A percentile compares a stretch with the other conserved stretches of the same genome.
Conservation (phyloP, 2,329 filamentous ascomycete genomes). For the Talaromyces funiculosus region DNA sequence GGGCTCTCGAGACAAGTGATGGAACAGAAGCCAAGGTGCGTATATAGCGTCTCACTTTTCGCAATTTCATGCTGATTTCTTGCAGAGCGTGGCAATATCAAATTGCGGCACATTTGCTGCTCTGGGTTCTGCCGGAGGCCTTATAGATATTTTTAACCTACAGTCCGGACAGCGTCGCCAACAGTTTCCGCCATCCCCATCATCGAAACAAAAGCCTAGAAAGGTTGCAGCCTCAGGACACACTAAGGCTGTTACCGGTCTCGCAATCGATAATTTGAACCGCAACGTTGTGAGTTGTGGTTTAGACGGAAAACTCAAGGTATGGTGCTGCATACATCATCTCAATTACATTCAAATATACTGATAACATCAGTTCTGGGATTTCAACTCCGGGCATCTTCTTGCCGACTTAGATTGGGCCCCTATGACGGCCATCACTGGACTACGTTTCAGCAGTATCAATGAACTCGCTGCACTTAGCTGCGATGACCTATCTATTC, state of each 20-base stretch:
- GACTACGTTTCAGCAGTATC: conserved; percentile 71
- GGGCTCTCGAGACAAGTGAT: conserved; percentile 86
- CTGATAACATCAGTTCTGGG: conserved; percentile 64
- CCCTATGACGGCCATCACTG: conserved; percentile 67
- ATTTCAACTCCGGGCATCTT: conserved; percentile 77
- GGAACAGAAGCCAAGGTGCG: conserved; percentile 62
- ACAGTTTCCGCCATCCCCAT: conserved; percentile 74
- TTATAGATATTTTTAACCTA: conserved; percentile 92
- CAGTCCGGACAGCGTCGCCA: conserved; percentile 88
- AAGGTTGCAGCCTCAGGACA: conserved; percentile 47
- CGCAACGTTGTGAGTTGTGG: conserved; percentile 79
- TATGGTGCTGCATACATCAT: conserved; percentile 18
- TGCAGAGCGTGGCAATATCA: conserved; percentile 75
- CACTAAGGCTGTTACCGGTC: conserved; percentile 72
- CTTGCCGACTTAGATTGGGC: conserved; percentile 79
- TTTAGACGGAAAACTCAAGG: conserved; percentile 82
- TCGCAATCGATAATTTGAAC: conserved; percentile 86
- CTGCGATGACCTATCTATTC: conserved; percentile 82
- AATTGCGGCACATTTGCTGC: conserved; percentile 91
- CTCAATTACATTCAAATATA: background rate
- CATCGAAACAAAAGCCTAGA: conserved; percentile 41
- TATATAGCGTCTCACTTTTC: background rate
- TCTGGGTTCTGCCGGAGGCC: conserved; percentile 75
- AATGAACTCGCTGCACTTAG: conserved; percentile 83
- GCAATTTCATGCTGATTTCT: conserved; percentile 13